Evolutionary conservation across 2,329 filamentous ascomycete species (phyloP).

Genomic region (Stachybotrys chlorohalonatus): DNA sequence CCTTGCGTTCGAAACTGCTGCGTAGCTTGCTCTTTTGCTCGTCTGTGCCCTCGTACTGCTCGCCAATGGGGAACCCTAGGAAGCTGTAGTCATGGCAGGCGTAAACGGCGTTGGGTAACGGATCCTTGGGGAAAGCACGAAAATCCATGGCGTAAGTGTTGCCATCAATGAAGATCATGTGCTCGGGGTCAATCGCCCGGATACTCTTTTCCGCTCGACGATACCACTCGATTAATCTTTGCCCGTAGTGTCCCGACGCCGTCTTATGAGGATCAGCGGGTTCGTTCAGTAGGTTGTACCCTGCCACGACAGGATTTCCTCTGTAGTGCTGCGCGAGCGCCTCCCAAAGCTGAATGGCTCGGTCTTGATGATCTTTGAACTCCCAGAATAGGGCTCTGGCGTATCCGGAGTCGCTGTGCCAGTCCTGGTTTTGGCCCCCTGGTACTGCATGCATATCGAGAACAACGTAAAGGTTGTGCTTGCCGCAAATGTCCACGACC

Average conservation of each 20-base stretch:
- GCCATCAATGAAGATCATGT: constrained; percentile 41
- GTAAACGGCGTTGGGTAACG: constrained; percentile 40
- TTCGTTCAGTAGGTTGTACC: constrained; percentile 28
- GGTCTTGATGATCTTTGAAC: constrained; percentile 36
- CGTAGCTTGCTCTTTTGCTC: constrained; percentile 34
- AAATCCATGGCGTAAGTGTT: constrained; percentile 48
- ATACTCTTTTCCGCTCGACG: constrained; percentile 28
- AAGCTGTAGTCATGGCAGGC: constrained; percentile 43
- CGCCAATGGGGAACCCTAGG: constrained; percentile 36
- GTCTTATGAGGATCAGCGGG: constrained; percentile 20
- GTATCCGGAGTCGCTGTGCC: constrained; percentile 31
- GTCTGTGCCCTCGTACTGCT: constrained; percentile 27
- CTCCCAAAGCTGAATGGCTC: constrained; percentile 33
- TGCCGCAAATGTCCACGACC: constrained; percentile 34
- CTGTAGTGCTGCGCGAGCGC: constrained; percentile 31
- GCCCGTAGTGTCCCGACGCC: constrained; percentile 8
- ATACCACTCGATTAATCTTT: constrained; percentile 29
- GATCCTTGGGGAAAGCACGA: constrained; percentile 25
- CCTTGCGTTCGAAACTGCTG: constrained; percentile 30
- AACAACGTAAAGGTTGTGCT: constrained; percentile 33
- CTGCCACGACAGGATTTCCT: constrained; percentile 30
- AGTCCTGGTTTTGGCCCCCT: constrained; percentile 38
- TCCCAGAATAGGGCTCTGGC: constrained; percentile 35
- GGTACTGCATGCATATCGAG: constrained; percentile 35
- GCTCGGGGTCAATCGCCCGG: constrained; percentile 31